A percentile compares a stretch with the other conserved stretches of the same genome.
Evolutionary conservation across 306 rosid genomes (phyloP).

Genomic region (Quercus parvula): DNA sequence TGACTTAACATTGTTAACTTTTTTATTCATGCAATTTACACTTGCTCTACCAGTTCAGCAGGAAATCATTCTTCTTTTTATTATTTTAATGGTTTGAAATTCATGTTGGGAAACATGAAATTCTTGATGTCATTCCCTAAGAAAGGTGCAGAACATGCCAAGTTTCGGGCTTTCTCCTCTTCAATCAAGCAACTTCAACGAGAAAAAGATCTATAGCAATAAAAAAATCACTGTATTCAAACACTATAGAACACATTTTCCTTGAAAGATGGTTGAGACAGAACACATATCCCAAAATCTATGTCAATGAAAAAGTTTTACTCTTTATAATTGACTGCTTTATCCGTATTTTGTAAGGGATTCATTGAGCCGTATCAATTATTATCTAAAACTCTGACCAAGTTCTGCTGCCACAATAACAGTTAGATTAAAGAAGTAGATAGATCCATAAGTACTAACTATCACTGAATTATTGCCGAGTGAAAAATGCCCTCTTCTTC

Average conservation of each 20-base stretch:
- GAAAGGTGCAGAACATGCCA: not conserved
- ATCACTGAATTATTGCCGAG: constrained; percentile 47
- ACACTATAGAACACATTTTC: not conserved
- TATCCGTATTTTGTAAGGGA: constrained; percentile 25
- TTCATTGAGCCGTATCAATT: constrained; percentile 28
- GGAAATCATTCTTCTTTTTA: not conserved
- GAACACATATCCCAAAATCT: constrained; percentile 15
- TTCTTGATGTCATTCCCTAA: not conserved
- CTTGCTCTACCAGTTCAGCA: not conserved
- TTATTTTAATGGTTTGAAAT: not conserved
- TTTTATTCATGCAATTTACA: not conserved
- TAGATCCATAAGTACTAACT: constrained; percentile 42
- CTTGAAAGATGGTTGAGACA: not conserved
- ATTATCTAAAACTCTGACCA: constrained; percentile 39
- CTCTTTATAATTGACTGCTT: constrained; percentile 6
- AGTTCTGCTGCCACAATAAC: constrained; percentile 46
- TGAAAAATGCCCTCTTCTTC: constrained; percentile 34
- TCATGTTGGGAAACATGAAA: not conserved
- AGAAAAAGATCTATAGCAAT: not conserved
- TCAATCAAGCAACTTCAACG: not conserved
- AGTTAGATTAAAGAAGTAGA: constrained; percentile 41
- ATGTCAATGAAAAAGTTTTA: constrained; percentile 11
- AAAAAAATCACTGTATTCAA: not conserved
- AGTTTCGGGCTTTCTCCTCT: not conserved
- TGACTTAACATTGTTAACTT: not conserved